A percentile compares a stretch with the other conserved stretches of the same genome.
Conservation (phyloP, 1,139 yeast genomes). For the Meyerozyma elateridarum region DNA sequence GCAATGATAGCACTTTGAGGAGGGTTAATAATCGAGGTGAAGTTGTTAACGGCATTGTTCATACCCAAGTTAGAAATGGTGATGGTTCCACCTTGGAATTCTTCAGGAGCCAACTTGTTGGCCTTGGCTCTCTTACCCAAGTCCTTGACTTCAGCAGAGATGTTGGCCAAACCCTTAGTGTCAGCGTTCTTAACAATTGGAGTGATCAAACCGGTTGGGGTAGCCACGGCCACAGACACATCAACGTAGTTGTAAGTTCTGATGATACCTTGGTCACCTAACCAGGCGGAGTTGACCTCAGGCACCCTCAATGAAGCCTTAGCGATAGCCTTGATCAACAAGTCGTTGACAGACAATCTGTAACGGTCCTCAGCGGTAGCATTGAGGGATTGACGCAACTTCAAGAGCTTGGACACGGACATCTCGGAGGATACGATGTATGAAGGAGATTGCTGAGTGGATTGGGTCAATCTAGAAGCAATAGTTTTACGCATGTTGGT, state of each 20-base stretch:
- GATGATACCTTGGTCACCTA: conserved; percentile 81
- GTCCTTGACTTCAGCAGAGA: conserved; percentile 82
- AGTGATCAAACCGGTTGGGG: conserved; percentile 94
- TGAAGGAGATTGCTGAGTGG: conserved; percentile 84
- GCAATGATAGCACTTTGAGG: conserved; percentile 96
- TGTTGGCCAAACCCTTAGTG: conserved; percentile 74
- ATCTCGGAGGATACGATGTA: conserved; percentile 86
- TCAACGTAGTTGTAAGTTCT: conserved; percentile 92
- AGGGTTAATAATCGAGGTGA: conserved; percentile 96
- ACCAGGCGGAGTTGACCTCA: conserved; percentile 90
- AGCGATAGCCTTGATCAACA: conserved; percentile 90
- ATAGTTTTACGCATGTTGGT: conserved; percentile 92
- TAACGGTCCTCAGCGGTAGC: conserved; percentile 81
- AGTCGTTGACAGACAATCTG: conserved; percentile 90
- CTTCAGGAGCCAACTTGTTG: conserved; percentile 89
- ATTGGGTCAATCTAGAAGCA: conserved; percentile 81
- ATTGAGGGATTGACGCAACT: conserved; percentile 87
- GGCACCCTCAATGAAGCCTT: conserved; percentile 89
- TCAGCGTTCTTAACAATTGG: conserved; percentile 91
- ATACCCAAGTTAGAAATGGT: conserved; percentile 98
- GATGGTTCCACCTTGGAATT: conserved; percentile 98
- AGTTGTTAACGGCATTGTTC: conserved; percentile 88
- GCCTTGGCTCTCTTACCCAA: conserved; percentile 95
- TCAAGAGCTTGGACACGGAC: conserved; percentile 84
- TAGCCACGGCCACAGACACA: conserved; percentile 97